Percentiles rank a stretch among this genome's conserved stretches.
These are phyloP conservation scores for Leishmania turanica DNA, from an alignment of 208 protist species.

Conservation along the genomic window DNA sequence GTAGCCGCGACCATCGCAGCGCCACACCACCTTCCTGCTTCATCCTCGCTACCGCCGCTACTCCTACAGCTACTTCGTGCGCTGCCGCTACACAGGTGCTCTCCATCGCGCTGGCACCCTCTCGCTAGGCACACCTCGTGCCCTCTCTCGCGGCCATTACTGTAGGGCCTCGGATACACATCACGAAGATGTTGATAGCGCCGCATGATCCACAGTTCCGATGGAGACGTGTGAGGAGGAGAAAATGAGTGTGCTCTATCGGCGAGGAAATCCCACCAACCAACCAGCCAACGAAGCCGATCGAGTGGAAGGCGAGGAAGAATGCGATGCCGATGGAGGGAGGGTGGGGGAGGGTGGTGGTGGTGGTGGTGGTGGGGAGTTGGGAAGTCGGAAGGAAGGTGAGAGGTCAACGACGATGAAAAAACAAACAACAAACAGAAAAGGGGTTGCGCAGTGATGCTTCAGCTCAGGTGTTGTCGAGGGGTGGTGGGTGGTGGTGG, in stretches of 20 bases:
- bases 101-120: background rate
- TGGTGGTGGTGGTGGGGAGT: background rate
- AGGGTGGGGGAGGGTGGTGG: background rate
- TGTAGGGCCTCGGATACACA: background rate
- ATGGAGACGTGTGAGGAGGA: constrained; percentile 11
- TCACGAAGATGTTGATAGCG: constrained; percentile 2
- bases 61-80: background rate
- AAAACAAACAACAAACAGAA: background rate
- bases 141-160: background rate
- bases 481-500: background rate
- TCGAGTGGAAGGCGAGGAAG: background rate
- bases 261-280: background rate
- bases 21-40: background rate
- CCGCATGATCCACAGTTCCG: background rate
- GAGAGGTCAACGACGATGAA: background rate
- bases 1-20: background rate
- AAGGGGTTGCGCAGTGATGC: background rate
- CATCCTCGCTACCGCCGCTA: background rate
- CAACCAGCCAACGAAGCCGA: background rate
- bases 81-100: background rate
- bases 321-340: background rate
- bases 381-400: too few species aligned
- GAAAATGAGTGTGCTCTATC: background rate
- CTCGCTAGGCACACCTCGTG: background rate
- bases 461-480: too few species aligned